These are phyloP conservation scores for Lentinula guzmanii DNA, from an alignment of 768 basidiomycete genomes.

Conservation along the genomic window DNA sequence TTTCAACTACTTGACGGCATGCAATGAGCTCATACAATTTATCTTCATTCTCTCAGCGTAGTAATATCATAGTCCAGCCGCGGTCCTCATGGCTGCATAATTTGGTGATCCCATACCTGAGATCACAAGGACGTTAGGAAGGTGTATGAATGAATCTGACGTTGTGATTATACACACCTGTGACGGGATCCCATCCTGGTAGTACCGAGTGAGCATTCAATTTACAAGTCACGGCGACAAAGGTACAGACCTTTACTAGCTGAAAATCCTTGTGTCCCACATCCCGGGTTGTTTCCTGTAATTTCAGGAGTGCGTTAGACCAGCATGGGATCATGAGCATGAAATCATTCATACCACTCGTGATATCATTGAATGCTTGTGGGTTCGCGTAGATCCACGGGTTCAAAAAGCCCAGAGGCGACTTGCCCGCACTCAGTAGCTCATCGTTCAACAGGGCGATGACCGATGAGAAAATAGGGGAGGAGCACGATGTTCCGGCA, in stretches of 20 bases:
- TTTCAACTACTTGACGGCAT: background rate
- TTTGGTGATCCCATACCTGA: background rate
- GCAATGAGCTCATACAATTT: background rate
- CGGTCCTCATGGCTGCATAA: slow-evolving; percentile 1
- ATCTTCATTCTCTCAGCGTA: background rate
- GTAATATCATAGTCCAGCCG: background rate
- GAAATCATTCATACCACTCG: slow-evolving; percentile 27
- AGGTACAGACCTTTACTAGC: background rate
- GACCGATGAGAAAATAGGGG: slow-evolving; percentile 54
- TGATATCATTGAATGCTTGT: slow-evolving; percentile 52
- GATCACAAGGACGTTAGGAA: background rate
- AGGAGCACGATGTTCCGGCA: slow-evolving; percentile 51
- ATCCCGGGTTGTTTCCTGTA: slow-evolving; percentile 2
- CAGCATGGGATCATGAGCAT: background rate
- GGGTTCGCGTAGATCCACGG: slow-evolving; percentile 38
- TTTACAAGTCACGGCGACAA: background rate
- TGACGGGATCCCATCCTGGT: slow-evolving; percentile 1
- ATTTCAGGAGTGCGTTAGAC: background rate
- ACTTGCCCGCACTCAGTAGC: slow-evolving; percentile 38
- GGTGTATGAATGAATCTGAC: too few relatives aligned
- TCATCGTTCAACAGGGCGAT: slow-evolving; percentile 59
- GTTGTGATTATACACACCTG: background rate
- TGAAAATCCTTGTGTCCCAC: background rate
- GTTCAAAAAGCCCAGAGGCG: slow-evolving; percentile 56
- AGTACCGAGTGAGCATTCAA: background rate